These are phyloP conservation scores for Fusarium sp. DNA, from an alignment of 2,329 filamentous ascomycete genomes.

Conservation along the genomic window DNA sequence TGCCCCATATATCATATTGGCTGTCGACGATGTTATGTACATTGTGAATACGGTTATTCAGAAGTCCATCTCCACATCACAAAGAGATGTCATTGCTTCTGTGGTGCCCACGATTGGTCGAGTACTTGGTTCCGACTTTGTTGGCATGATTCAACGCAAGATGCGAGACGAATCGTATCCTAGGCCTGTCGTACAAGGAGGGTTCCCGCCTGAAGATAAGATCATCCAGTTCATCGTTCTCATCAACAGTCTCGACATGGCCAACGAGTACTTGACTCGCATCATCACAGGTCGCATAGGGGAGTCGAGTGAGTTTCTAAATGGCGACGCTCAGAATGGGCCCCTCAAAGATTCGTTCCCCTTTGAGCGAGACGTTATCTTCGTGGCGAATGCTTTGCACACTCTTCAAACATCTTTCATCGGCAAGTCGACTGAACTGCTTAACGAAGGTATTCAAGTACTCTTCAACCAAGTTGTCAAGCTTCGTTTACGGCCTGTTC, in stretches of 20 bases:
- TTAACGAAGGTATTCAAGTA: constrained; percentile 85
- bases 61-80: constrained; percentile 86
- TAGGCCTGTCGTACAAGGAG: constrained; percentile 79
- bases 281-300: constrained; percentile 79
- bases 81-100: constrained; percentile 79
- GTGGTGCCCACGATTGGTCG: constrained; percentile 83
- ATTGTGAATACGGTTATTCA: constrained; percentile 94
- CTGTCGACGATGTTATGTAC: constrained; percentile 99
- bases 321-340: constrained; percentile 53
- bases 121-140: constrained; percentile 88
- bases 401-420: constrained; percentile 78
- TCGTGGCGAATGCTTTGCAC: constrained; percentile 75
- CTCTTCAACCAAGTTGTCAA: constrained; percentile 90
- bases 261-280: constrained; percentile 88
- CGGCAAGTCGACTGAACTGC: constrained; percentile 81
- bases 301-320: constrained; percentile 52
- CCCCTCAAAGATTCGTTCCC: constrained; percentile 77
- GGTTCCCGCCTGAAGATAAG: constrained; percentile 85
- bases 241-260: constrained; percentile 94
- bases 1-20: constrained; percentile 90
- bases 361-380: constrained; percentile 77
- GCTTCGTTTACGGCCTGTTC: constrained; percentile 82
- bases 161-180: constrained; percentile 98
- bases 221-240: constrained; percentile 91
- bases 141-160: constrained; percentile 96